Evolutionary conservation across 164 flowering plant species (phyloP), one percentile per base, ranked within the genome.

Genomic region (Magnolia officinalis): DNA sequence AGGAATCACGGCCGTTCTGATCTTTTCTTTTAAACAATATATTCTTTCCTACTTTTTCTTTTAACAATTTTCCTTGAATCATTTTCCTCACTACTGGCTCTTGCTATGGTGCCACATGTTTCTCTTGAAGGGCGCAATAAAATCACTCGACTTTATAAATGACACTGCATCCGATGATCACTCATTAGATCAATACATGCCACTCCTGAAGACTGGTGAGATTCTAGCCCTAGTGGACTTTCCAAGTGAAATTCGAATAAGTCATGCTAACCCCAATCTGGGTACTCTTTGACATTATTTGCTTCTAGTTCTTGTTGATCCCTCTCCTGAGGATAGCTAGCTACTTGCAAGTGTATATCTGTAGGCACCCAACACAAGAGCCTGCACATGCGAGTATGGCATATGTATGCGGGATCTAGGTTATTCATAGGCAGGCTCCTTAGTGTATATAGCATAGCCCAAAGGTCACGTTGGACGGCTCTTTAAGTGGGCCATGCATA

Each of bases 141-240:
- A 83, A 51, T 85, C 92, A 51, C 78, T 91, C 8, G 94, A 92
- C 81, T 92, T 91, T 77, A 89, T 95, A 20, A 66, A 90, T 18
- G 93, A 91, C 80, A 83, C 93, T 2, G 95, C 95, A 64, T 89
- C 98, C 6, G 96, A 96, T 8, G 93, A 90, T 85, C 96, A 91
- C 76, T 85, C 90, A 63, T 90, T 93, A 72, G 97, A 95, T 87
- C 87, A 82, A 26, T 95, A 88, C 86, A 69, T 93, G 91, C 83
- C 93, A 0, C 82, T 88, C 72, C 74, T 95, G 84, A 91, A 93
- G 86, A 84, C 85, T 19, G 74, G 16, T 59, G 98, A 94, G n/a
- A 83, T 86, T 68, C 82, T 89, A 8, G 92, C 79, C 49, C 82
- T 91, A 18, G 97, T 95, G 24, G 97, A 94, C 14, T 87, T 86